phyloP scores from a whole-genome alignment of 1,284 basidiomycete species.

The Hemileia vastatrix region DNA sequence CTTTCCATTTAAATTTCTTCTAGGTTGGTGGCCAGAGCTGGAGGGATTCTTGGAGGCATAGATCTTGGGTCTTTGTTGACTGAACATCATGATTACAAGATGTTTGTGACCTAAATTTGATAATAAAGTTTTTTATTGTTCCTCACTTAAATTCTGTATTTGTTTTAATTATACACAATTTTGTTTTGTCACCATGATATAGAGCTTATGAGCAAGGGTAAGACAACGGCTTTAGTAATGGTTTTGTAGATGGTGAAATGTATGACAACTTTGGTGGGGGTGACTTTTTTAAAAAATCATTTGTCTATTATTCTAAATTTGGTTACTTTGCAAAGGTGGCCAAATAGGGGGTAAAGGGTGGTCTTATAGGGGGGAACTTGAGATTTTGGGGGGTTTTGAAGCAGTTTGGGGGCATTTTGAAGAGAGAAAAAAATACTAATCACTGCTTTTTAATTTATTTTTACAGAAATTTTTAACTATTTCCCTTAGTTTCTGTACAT shows the following conservation, averaged over 20 bases:
- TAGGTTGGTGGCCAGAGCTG: conserved; percentile 14
- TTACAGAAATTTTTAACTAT: too few relatives aligned
- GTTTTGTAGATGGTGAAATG: conserved; percentile 6
- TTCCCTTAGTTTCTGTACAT: too few relatives aligned
- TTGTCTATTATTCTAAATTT: too few relatives aligned
- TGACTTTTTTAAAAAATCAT: not conserved
- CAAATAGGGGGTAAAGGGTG: too few relatives aligned
- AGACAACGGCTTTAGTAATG: conserved; percentile 13
- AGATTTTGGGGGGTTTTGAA: too few relatives aligned
- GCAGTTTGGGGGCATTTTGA: too few relatives aligned
- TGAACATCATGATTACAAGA: conserved; percentile 10
- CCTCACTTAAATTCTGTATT: not conserved
- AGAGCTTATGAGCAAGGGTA: conserved; percentile 20
- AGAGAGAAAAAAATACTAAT: too few relatives aligned
- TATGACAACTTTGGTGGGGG: not conserved
- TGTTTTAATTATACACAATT: not conserved
- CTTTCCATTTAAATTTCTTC: too few relatives aligned
- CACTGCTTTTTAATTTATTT: too few relatives aligned
- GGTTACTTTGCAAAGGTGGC: too few relatives aligned
- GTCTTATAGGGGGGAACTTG: too few relatives aligned
- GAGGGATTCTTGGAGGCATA: conserved; percentile 12
- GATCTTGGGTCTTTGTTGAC: conserved; percentile 9
- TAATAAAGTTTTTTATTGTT: not conserved
- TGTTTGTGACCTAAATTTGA: not conserved
- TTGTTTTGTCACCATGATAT: too few relatives aligned